These are phyloP conservation scores for Tephrocybe sp. DNA, from an alignment of 768 basidiomycete genomes.

Conservation along the genomic window DNA sequence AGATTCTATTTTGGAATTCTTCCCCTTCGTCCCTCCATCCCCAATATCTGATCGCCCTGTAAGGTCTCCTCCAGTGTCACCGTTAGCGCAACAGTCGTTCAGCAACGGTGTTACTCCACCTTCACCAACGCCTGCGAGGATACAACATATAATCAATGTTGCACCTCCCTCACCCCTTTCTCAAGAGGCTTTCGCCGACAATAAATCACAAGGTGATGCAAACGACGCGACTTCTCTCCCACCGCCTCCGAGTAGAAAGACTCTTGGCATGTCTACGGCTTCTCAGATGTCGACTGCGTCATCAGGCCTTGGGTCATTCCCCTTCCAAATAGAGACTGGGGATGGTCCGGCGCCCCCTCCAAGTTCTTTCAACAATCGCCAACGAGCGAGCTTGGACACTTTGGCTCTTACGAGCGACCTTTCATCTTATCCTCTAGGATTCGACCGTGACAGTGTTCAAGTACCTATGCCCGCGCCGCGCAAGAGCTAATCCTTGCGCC, in stretches of 20 bases:
- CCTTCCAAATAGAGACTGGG: slow-evolving; percentile 82
- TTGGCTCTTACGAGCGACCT: slow-evolving; percentile 81
- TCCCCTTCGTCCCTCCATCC: slow-evolving; percentile 88
- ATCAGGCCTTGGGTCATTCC: slow-evolving; percentile 81
- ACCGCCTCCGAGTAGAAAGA: slow-evolving; percentile 59
- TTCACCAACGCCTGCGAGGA: slow-evolving; percentile 49
- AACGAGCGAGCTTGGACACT: slow-evolving; percentile 84
- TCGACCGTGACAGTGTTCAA: slow-evolving; percentile 52
- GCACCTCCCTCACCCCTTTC: slow-evolving; percentile 56
- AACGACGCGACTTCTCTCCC: slow-evolving; percentile 34
- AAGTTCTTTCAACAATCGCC: slow-evolving; percentile 43
- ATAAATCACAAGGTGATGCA: slow-evolving; percentile 18
- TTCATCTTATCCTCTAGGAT: slow-evolving; percentile 80
- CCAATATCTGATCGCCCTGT: slow-evolving; percentile 83
- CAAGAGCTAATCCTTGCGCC: slow-evolving; percentile 15
- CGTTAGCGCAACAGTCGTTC: slow-evolving; percentile 60
- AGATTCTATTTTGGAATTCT: slow-evolving; percentile 84
- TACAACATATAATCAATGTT: slow-evolving; percentile 43
- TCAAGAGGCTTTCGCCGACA: slow-evolving; percentile 43
- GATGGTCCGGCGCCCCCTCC: slow-evolving; percentile 35
- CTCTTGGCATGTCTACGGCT: slow-evolving; percentile 70
- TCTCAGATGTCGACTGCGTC: slow-evolving; percentile 80
- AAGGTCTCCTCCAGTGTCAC: slow-evolving; percentile 74
- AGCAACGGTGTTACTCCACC: slow-evolving; percentile 45
- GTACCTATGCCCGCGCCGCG: slow-evolving; percentile 23